These are phyloP conservation scores for Sphaerulina vaccinii DNA, from an alignment of 2,329 filamentous ascomycete genomes.

Conservation along the genomic window DNA sequence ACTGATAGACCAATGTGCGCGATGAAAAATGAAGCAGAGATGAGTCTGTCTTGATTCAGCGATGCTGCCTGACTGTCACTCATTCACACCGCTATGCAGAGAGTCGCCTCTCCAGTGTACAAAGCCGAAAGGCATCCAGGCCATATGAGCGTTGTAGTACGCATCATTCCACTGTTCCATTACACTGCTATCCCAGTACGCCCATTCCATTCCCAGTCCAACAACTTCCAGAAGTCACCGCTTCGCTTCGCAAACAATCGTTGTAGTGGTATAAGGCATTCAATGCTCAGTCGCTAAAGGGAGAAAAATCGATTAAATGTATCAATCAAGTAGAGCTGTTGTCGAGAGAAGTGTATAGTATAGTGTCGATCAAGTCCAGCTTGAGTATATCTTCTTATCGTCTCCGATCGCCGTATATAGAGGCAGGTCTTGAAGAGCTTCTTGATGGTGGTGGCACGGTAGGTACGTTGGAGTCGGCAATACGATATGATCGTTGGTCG, in stretches of 20 bases:
- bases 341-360: background rate
- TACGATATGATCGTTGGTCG: slow-evolving; percentile 33
- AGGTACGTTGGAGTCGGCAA: slow-evolving; percentile 31
- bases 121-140: background rate
- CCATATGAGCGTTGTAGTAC: background rate
- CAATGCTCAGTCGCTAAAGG: background rate
- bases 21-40: too few relatives aligned
- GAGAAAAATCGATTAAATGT: background rate
- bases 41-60: too few relatives aligned
- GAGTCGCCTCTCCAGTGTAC: background rate
- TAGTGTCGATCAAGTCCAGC: slow-evolving; percentile 24
- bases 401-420: slow-evolving; percentile 29
- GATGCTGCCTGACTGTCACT: too few relatives aligned
- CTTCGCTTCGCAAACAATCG: background rate
- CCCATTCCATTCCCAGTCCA: background rate
- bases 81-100: background rate
- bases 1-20: too few relatives aligned
- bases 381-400: slow-evolving; percentile 13
- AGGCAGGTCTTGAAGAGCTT: slow-evolving; percentile 31
- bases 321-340: background rate
- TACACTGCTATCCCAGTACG: background rate
- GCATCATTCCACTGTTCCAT: background rate
- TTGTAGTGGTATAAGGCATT: background rate
- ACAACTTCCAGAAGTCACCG: background rate
- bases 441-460: slow-evolving; percentile 36